Evolutionary conservation across 2,329 filamentous ascomycete species (phyloP).

Genomic region (Dactylellina cionopaga): DNA sequence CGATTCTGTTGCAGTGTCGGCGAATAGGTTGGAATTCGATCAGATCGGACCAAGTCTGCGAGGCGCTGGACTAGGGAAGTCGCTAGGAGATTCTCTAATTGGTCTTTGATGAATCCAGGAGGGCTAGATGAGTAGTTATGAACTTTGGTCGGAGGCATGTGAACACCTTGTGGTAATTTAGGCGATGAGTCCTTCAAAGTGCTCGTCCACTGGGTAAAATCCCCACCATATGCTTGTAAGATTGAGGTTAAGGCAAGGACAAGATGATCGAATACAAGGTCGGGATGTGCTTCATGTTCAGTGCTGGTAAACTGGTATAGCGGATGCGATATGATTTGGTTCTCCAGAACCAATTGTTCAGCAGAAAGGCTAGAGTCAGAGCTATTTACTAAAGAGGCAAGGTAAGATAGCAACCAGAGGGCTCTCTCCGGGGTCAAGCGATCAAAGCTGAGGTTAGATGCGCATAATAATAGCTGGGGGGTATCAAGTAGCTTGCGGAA

Average conservation of each 20-base stretch:
- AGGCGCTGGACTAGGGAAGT: slow-evolving; percentile 17
- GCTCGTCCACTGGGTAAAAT: background rate
- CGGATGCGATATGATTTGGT: slow-evolving; percentile 10
- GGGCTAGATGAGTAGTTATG: background rate
- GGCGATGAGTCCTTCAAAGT: background rate
- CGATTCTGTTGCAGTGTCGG: background rate
- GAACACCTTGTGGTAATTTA: background rate
- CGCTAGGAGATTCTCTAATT: slow-evolving; percentile 24
- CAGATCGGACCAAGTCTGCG: background rate
- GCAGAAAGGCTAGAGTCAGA: background rate
- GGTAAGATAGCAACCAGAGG: slow-evolving; percentile 34
- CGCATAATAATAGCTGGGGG: slow-evolving; percentile 4
- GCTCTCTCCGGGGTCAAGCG: background rate
- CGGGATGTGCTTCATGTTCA: background rate
- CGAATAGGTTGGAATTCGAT: background rate
- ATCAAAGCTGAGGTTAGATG: slow-evolving; percentile 1
- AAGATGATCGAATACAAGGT: background rate
- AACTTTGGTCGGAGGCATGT: background rate
- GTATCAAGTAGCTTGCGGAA: slow-evolving; percentile 17
- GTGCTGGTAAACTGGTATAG: background rate
- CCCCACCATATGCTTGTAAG: slow-evolving; percentile 4
- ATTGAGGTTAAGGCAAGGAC: slow-evolving; percentile 9
- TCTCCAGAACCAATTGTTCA: background rate
- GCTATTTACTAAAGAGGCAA: slow-evolving; percentile 11
- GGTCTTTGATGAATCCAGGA: slow-evolving; percentile 24